Percentiles rank a stretch among this genome's conserved stretches.
These are phyloP conservation scores for Triangularia setosa DNA, from an alignment of 2,329 filamentous ascomycete species.

Conservation along the genomic window DNA sequence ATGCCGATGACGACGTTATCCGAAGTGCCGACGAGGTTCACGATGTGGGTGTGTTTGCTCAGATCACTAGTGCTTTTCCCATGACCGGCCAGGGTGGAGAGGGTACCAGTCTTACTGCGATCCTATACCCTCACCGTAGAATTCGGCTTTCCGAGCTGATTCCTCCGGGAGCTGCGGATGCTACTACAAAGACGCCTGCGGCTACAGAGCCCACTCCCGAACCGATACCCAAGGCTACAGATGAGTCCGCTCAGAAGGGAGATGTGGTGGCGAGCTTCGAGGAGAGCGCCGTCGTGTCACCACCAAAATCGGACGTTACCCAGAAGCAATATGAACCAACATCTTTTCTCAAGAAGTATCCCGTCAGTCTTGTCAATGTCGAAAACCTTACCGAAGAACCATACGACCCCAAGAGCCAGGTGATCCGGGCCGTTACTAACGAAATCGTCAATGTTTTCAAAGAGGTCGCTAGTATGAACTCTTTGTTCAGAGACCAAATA, in stretches of 20 bases:
- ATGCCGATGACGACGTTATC: slow-evolving; percentile 89
- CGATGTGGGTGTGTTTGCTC: slow-evolving; percentile 93
- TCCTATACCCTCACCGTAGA: slow-evolving; percentile 90
- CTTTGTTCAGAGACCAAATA: slow-evolving; percentile 93
- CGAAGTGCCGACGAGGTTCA: slow-evolving; percentile 87
- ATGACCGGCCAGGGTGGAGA: slow-evolving; percentile 64
- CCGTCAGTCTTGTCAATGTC: slow-evolving; percentile 91
- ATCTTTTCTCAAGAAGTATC: slow-evolving; percentile 84
- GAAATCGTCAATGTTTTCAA: slow-evolving; percentile 99
- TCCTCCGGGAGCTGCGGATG: slow-evolving; percentile 56
- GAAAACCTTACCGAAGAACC: slow-evolving; percentile 88
- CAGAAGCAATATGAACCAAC: slow-evolving; percentile 74
- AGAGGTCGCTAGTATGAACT: slow-evolving; percentile 90
- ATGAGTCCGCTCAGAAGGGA: slow-evolving; percentile 62
- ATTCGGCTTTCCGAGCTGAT: slow-evolving; percentile 86
- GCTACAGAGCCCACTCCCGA: slow-evolving; percentile 51
- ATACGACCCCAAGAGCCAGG: slow-evolving; percentile 82
- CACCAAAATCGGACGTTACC: slow-evolving; percentile 48
- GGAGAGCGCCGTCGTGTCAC: slow-evolving; percentile 66
- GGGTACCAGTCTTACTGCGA: slow-evolving; percentile 79
- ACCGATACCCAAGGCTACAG: slow-evolving; percentile 51
- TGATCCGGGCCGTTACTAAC: slow-evolving; percentile 87
- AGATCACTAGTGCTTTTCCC: slow-evolving; percentile 94
- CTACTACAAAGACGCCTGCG: slow-evolving; percentile 46
- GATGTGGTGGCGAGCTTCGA: slow-evolving; percentile 98